phyloP scores from a whole-genome alignment of 2,329 filamentous ascomycete genomes.

The Trichoderma semiorbis region DNA sequence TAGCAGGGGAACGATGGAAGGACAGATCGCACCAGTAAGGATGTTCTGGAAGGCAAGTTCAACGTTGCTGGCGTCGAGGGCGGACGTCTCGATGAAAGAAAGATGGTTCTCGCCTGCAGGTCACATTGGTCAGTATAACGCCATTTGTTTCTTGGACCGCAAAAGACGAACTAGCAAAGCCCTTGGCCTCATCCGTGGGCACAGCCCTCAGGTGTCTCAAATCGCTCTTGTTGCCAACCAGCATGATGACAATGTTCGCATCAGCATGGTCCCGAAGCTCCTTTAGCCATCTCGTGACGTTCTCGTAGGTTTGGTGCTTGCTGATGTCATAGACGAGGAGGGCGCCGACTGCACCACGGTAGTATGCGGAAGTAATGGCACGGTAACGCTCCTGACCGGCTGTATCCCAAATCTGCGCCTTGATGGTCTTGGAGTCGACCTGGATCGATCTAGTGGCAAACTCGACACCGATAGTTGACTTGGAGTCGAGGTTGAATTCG shows the following conservation, averaged over 20 bases:
- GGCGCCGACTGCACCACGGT: slow-evolving; percentile 93
- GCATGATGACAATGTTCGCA: slow-evolving; percentile 99
- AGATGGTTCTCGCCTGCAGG: slow-evolving; percentile 86
- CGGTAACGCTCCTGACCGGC: slow-evolving; percentile 98
- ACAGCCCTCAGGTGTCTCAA: slow-evolving; percentile 96
- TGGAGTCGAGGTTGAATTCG: slow-evolving; percentile 99
- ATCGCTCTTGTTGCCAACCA: slow-evolving; percentile 99
- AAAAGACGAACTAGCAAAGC: slow-evolving; percentile 77
- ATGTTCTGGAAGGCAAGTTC: slow-evolving; percentile 99
- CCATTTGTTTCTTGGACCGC: not conserved
- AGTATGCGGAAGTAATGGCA: slow-evolving; percentile 98
- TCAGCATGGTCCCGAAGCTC: slow-evolving; percentile 97
- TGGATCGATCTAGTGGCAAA: slow-evolving; percentile 98
- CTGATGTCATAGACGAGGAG: slow-evolving; percentile 99
- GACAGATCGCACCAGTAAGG: slow-evolving; percentile 70
- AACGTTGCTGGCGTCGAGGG: slow-evolving; percentile 97
- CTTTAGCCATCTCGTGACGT: slow-evolving; percentile 98
- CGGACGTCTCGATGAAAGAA: slow-evolving; percentile 98
- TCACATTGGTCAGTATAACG: slow-evolving; percentile 18
- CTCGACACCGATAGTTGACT: slow-evolving; percentile 99
- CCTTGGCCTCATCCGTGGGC: slow-evolving; percentile 95
- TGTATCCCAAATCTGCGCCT: slow-evolving; percentile 99
- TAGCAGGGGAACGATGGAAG: not conserved
- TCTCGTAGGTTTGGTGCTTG: slow-evolving; percentile 99
- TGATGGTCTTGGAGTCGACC: slow-evolving; percentile 99